These are phyloP conservation scores for Trichophyton rubrum DNA, from an alignment of 2,329 filamentous ascomycete species.

Conservation along the genomic window DNA sequence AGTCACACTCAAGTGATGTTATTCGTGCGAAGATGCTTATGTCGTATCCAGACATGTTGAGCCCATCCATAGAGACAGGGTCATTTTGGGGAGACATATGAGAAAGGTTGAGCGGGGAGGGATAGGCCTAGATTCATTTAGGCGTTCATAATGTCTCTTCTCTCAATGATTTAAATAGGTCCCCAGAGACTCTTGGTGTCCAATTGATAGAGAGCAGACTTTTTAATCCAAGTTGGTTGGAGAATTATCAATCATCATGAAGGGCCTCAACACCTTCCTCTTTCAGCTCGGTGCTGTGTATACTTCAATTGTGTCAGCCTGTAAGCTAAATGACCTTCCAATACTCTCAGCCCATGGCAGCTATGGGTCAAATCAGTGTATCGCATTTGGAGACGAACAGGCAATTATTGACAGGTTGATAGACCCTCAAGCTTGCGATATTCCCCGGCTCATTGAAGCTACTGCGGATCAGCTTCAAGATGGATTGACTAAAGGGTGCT, in stretches of 20 bases:
- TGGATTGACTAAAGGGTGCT: constrained; percentile 40
- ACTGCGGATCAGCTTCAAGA: constrained; percentile 39
- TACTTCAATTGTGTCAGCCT: neutral
- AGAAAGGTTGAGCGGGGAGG: neutral
- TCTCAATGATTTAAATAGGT: neutral
- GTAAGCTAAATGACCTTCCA: neutral
- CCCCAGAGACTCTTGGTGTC: neutral
- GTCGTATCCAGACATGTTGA: neutral
- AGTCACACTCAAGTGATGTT: neutral
- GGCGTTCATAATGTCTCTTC: neutral
- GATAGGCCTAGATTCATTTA: neutral
- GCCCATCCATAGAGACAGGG: neutral
- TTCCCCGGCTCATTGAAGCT: constrained; percentile 35
- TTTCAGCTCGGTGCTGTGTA: neutral
- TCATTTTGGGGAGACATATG: neutral
- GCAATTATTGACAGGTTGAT: neutral
- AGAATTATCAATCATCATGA: neutral
- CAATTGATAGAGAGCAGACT: neutral
- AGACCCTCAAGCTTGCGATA: neutral
- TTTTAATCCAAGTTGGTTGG: neutral
- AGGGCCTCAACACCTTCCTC: neutral
- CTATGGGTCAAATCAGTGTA: neutral
- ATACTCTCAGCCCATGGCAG: neutral
- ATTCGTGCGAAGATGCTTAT: neutral
- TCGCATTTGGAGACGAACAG: neutral